Percentiles rank a stretch among this genome's conserved stretches.
These are phyloP conservation scores for Coemansia sp. DNA, from an alignment of 371 early-diverging fungal genomes.

Conservation along the genomic window DNA sequence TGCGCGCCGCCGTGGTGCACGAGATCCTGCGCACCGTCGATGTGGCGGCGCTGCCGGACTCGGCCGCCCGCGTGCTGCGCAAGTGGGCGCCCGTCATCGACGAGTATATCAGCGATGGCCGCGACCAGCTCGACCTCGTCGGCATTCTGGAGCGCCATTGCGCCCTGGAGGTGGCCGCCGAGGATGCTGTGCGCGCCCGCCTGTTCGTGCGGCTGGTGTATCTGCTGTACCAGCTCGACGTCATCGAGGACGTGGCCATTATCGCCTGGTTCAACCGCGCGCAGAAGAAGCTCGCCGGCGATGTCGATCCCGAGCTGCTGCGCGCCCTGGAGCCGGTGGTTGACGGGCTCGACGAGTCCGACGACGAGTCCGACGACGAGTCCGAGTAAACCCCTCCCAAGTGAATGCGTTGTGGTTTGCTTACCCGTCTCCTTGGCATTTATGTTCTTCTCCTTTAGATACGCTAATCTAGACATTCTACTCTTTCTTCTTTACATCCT, in stretches of 20 bases:
- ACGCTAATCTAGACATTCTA: neutral
- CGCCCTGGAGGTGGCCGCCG: slow-evolving; percentile 31
- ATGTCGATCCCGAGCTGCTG: slow-evolving; percentile 28
- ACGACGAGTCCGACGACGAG: slow-evolving; percentile 57
- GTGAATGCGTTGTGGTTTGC: neutral
- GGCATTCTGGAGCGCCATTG: slow-evolving; percentile 63
- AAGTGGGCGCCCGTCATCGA: slow-evolving; percentile 72
- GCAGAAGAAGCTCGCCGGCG: slow-evolving; percentile 50
- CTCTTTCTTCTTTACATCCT: too few relatives aligned
- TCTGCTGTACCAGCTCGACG: slow-evolving; percentile 75
- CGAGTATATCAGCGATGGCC: slow-evolving; percentile 64
- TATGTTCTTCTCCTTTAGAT: neutral
- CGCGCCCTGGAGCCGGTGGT: slow-evolving; percentile 57
- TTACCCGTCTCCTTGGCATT: neutral
- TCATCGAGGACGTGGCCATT: slow-evolving; percentile 83
- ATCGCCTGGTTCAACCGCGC: slow-evolving; percentile 71
- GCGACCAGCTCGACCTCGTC: slow-evolving; percentile 78
- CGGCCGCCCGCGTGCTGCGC: slow-evolving; percentile 52
- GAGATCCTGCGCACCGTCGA: slow-evolving; percentile 32
- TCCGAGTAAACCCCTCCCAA: neutral
- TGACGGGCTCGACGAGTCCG: slow-evolving; percentile 66
- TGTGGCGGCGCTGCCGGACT: slow-evolving; percentile 24
- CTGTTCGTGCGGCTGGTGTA: slow-evolving; percentile 65
- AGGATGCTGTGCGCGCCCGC: slow-evolving; percentile 53
- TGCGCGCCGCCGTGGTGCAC: slow-evolving; percentile 64